Evolutionary conservation across 495 filamentous ascomycete genomes (phyloP).

Genomic region (Tuber magnatum): DNA sequence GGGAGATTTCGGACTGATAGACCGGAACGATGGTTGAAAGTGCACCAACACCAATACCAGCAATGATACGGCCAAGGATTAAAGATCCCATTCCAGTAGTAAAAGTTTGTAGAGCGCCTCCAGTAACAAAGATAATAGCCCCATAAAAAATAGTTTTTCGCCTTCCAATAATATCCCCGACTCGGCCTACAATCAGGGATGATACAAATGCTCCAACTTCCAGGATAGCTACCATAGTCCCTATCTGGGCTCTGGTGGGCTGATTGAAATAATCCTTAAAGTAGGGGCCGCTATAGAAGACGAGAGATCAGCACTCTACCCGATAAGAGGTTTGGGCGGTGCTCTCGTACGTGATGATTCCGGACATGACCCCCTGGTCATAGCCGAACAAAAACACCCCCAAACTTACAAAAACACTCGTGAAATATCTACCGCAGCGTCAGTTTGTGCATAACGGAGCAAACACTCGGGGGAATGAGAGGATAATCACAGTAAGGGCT

Average conservation of each 20-base stretch:
- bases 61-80: conserved; percentile 66
- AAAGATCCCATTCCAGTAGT: conserved; percentile 58
- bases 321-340: background rate
- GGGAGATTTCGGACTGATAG: conserved; percentile 96
- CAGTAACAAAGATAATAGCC: conserved; percentile 82
- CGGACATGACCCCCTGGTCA: conserved; percentile 99
- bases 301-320: conserved; percentile 23
- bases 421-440: conserved; percentile 70
- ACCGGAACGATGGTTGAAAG: conserved; percentile 95
- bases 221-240: conserved; percentile 93
- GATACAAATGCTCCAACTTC: conserved; percentile 90
- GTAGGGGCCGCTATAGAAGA: conserved; percentile 58
- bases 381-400: conserved; percentile 98
- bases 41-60: conserved; percentile 87
- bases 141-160: conserved; percentile 89
- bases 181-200: conserved; percentile 75
- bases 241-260: conserved; percentile 73
- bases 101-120: conserved; percentile 77
- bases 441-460: conserved; percentile 34
- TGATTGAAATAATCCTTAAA: conserved; percentile 91
- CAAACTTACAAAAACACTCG: conserved; percentile 93
- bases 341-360: conserved; percentile 76
- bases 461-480: background rate
- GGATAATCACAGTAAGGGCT: conserved; percentile 70
- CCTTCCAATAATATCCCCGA: conserved; percentile 88